Evolutionary conservation across 495 filamentous ascomycete species (phyloP), one percentile per base, ranked within the genome.

Genomic region (Pseudevernia furfuracea): DNA sequence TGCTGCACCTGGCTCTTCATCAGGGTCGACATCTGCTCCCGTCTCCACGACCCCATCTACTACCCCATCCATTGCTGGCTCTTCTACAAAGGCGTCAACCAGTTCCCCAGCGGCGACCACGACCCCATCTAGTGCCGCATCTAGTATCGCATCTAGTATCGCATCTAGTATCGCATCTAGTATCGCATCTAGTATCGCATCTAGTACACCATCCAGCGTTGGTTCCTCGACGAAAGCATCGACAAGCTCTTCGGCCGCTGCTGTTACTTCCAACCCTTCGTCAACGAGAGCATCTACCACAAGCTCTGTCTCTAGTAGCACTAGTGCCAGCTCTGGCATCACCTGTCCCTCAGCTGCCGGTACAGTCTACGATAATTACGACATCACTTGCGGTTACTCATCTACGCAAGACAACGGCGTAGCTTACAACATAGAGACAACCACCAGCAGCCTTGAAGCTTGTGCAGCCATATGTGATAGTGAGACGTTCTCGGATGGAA

Each of bases 301-400:
- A 7, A 52, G 11, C 11, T 52, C 46, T 28, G 15, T 1, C 30
- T 28, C 46, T 28, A 52, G 46, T 12, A 52, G 46, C 46, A 7
- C 46, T 28, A 52, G 23, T 9, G n/a, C 23, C 46, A 52, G 46
- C 46, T 52, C 46, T 23, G 46, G 46, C 10, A 15, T 52, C 46
- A 28, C 46, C 10, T 52, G 46, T 52, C 46, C 46, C 25, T 52
- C 46, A 52, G 46, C 46, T 52, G 25, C 23, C 25, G 46, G 46
- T 52, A 52, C 46, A 52, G 46, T 52, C n/a, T 52, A 52, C 46
- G 46, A 52, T 7, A 52, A 52, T 4, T 52, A 52, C 46, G 25
- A 28, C 25, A 11, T 52, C 46, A 52, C 46, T 12, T 52, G 46
- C 11, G 46, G 46, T 52, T 52, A 52, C 10, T 23, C n/a, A 12